Base-by-base conservation (phyloP, 805 yeast species). In the Zygoascus tannicola region DNA sequence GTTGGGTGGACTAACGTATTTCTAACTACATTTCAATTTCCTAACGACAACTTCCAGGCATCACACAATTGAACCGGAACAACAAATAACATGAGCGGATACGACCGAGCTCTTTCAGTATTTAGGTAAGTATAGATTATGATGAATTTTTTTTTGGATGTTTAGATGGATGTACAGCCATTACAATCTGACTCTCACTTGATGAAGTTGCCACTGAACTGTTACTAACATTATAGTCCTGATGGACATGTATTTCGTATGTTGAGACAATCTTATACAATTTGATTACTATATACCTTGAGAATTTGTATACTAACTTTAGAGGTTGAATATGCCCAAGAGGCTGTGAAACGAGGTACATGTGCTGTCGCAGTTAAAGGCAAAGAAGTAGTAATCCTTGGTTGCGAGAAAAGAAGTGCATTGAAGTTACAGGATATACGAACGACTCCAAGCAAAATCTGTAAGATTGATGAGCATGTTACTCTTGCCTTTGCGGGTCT, bases 331-430 rank as follows among this genome's bases (percentile, higher is more conserved):
- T 92, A 92, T 58, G 98, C 98, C 21, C 74, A 83, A 33, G 98
- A 92, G 63, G 98, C 98, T 0, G 98, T 92, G 37, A 92, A 90
- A 62, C 78, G 97, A 67, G 98, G 98, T 48, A 92, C 98, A 2
- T 86, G 96, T 62, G 96, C 97, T 1, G 95, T 92, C 38, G 98
- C 97, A 34, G 90, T 92, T 47, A 90, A 88, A 63, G 97, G 97
- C 43, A 73, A 75, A 50, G 81, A 80, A 49, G 77, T 81, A 47
- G 97, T 92, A 8, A 96, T 92, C 8, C 73, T 92, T 38, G 98
- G 97, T 19, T 90, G 97, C 68, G 98, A 92, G 65, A 84, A 90
- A 70, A 80, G 97, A 68, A 85, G 95, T 38, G 88, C 97, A 1
- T 70, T 92, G 59, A 92, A 92, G 64, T 73, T 92, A 53, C 98